Conservation (phyloP, 2,329 filamentous ascomycete species). For the Botryosphaeria dothidea region DNA sequence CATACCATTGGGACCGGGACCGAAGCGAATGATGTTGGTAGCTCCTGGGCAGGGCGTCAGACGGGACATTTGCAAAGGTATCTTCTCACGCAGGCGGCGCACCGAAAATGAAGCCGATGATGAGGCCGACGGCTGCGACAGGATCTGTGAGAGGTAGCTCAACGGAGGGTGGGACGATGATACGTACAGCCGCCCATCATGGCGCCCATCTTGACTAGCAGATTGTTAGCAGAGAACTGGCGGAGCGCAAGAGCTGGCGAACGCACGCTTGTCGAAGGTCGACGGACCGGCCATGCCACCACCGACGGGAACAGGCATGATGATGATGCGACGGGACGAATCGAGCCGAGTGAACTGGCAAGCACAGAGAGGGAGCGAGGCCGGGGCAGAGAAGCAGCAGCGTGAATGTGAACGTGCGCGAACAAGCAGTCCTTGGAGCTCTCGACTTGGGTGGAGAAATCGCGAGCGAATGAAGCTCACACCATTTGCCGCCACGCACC, state of each 20-base stretch:
- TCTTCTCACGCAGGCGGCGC: conserved; percentile 30
- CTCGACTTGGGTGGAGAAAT: neutral
- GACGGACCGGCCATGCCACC: conserved; percentile 55
- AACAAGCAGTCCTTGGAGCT: neutral
- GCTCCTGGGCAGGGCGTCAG: conserved; percentile 59
- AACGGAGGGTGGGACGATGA: conserved; percentile 15
- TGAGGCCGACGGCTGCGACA: conserved; percentile 78
- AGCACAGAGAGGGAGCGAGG: neutral
- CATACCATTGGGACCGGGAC: conserved; percentile 88
- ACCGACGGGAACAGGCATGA: conserved; percentile 61
- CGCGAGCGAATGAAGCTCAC: conserved; percentile 1
- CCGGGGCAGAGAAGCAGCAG: neutral
- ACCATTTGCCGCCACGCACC: conserved; percentile 11
- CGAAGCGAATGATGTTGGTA: conserved; percentile 93
- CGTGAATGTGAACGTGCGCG: neutral
- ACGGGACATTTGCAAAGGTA: conserved; percentile 17
- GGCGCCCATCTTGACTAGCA: conserved; percentile 90
- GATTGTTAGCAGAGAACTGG: conserved; percentile 33
- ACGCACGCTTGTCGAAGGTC: conserved; percentile 70
- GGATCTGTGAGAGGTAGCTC: conserved; percentile 24
- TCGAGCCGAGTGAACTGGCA: neutral
- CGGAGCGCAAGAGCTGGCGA: conserved; percentile 20
- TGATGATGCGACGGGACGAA: neutral
- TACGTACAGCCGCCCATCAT: conserved; percentile 97
- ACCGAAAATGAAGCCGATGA: conserved; percentile 99